Conservation (phyloP, 1,139 yeast species). For the Hyphopichia wangnamkhiaoensis region DNA sequence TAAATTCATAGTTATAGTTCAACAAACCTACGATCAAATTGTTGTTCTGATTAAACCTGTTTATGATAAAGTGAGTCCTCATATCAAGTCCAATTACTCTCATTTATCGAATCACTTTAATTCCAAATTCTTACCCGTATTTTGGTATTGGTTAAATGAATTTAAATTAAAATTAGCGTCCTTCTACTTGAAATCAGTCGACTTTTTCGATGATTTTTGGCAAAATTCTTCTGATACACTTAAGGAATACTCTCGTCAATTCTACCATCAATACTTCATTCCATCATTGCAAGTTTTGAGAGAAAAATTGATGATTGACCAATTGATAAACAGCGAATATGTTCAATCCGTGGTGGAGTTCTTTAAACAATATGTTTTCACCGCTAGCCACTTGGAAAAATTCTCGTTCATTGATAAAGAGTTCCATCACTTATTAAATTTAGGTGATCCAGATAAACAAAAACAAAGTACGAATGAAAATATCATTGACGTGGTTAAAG, state of each 20-base stretch:
- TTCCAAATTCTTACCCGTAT: constrained; percentile 1
- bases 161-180: neutral
- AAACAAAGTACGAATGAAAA: constrained; percentile 6
- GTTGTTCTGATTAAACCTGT: too few species aligned
- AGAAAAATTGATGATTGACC: too few species aligned
- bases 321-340: too few species aligned
- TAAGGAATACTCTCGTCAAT: neutral
- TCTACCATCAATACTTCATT: too few species aligned
- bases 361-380: too few species aligned
- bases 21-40: too few species aligned
- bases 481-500: constrained; percentile 23
- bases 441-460: neutral
- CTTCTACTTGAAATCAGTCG: neutral
- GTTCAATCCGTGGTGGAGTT: too few species aligned
- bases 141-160: neutral
- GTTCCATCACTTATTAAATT: too few species aligned
- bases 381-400: too few species aligned
- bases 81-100: neutral
- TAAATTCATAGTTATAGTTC: too few species aligned
- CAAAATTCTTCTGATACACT: neutral
- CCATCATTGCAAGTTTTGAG: too few species aligned
- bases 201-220: neutral
- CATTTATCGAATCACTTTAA: neutral
- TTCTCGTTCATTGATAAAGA: constrained; percentile 26
- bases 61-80: neutral